Evolutionary conservation across 2,329 filamentous ascomycete species (phyloP).

Genomic region (Trichoderma sp.): DNA sequence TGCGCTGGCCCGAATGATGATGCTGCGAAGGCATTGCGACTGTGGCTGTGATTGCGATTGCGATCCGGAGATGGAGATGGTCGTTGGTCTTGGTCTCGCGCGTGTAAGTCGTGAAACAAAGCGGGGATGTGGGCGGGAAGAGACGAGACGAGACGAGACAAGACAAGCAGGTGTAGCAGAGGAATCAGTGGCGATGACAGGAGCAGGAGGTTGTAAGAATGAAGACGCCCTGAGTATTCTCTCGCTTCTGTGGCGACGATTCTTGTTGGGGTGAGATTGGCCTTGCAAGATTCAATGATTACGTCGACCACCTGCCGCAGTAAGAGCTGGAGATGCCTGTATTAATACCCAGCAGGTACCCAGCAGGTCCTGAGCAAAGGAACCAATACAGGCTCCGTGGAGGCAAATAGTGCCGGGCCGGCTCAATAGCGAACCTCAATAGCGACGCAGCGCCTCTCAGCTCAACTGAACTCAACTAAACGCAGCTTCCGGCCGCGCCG

Average conservation of each 20-base stretch:
- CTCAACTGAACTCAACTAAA: too few species aligned
- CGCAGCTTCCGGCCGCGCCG: slow-evolving; percentile 16
- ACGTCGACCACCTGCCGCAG: neutral
- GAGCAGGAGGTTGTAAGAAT: neutral
- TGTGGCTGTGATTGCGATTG: neutral
- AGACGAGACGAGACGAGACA: neutral
- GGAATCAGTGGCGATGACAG: neutral
- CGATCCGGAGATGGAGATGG: slow-evolving; percentile 27
- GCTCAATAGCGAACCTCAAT: neutral
- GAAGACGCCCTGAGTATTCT: neutral
- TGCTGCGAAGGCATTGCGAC: slow-evolving; percentile 14
- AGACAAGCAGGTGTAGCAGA: neutral
- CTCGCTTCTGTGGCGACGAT: neutral
- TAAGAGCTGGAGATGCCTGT: slow-evolving; percentile 1
- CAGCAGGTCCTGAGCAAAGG: too few species aligned
- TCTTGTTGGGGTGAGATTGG: neutral
- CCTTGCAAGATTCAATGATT: too few species aligned
- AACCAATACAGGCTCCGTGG: neutral
- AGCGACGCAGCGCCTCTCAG: neutral
- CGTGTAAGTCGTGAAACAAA: slow-evolving; percentile 26
- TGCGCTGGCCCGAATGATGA: slow-evolving; percentile 26
- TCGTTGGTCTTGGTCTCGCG: neutral
- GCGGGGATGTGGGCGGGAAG: neutral
- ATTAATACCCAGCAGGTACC: too few species aligned
- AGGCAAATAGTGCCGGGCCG: neutral